phyloP scores from a whole-genome alignment of 768 basidiomycete genomes.

The Lanmaoa pseudosensibilis region DNA sequence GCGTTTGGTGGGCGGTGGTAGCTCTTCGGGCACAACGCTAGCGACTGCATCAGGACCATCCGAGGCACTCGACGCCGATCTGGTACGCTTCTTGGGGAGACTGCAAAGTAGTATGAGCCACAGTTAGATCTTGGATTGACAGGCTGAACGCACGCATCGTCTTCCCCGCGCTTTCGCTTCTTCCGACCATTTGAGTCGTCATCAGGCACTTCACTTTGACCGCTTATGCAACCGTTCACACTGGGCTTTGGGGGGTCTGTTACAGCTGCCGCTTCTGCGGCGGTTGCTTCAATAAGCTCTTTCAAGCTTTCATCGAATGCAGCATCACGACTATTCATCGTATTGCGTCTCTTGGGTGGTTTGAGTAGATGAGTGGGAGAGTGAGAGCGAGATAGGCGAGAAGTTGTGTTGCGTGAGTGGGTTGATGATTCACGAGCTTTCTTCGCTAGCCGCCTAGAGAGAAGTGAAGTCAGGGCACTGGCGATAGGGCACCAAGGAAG shows the following conservation, averaged over 20 bases:
- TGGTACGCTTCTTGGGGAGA: constrained; percentile 64
- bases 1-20: constrained; percentile 38
- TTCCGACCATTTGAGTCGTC: constrained; percentile 54
- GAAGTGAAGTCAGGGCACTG: constrained; percentile 18
- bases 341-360: constrained; percentile 86
- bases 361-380: constrained; percentile 63
- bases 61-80: constrained; percentile 72
- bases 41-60: constrained; percentile 49
- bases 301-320: constrained; percentile 87
- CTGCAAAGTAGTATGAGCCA: constrained; percentile 33
- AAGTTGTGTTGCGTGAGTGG: constrained; percentile 56
- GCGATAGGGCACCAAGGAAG: constrained; percentile 16
- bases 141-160: constrained; percentile 57
- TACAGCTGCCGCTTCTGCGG: constrained; percentile 63
- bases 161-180: constrained; percentile 76
- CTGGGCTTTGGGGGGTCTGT: constrained; percentile 40
- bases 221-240: constrained; percentile 40
- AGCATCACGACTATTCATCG: constrained; percentile 97
- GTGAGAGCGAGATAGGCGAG: constrained; percentile 73
- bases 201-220: constrained; percentile 44
- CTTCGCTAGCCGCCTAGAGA: constrained; percentile 59
- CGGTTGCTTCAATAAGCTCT: constrained; percentile 72
- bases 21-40: constrained; percentile 41
- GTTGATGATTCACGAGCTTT: constrained; percentile 63
- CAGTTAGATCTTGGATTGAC: background rate